Evolutionary conservation across 2,329 filamentous ascomycete genomes (phyloP).

Genomic region (Epichloe sp.): DNA sequence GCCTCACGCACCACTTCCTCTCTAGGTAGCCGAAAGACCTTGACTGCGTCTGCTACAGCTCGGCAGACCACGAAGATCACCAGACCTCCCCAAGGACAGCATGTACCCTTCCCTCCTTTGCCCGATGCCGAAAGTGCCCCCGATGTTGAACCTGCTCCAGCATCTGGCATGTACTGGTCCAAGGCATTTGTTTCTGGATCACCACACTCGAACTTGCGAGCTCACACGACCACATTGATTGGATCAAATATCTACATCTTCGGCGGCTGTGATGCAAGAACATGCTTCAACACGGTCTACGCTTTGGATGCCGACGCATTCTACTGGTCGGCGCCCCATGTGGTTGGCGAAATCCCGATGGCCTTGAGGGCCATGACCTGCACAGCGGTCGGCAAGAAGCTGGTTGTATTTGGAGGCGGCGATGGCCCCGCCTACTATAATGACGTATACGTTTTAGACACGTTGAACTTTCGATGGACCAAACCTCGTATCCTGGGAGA

Average conservation of each 20-base stretch:
- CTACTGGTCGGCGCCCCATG: constrained; percentile 53
- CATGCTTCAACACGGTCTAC: constrained; percentile 58
- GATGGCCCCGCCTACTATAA: constrained; percentile 61
- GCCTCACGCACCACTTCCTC: background rate
- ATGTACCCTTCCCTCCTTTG: constrained; percentile 42
- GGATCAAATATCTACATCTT: constrained; percentile 57
- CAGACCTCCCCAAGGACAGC: constrained; percentile 23
- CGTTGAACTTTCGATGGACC: constrained; percentile 54
- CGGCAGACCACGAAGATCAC: constrained; percentile 8
- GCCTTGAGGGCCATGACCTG: constrained; percentile 59
- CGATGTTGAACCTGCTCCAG: constrained; percentile 48
- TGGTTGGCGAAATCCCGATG: constrained; percentile 50
- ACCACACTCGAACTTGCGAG: constrained; percentile 47
- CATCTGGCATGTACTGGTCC: constrained; percentile 63
- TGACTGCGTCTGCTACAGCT: constrained; percentile 8
- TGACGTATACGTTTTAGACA: constrained; percentile 60
- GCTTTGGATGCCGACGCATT: constrained; percentile 58
- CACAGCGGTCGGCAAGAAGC: constrained; percentile 56
- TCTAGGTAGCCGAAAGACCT: constrained; percentile 17
- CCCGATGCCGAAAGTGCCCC: constrained; percentile 42
- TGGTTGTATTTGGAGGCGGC: constrained; percentile 57
- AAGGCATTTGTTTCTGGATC: constrained; percentile 49
- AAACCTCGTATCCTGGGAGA: constrained; percentile 48
- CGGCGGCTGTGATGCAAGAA: constrained; percentile 51
- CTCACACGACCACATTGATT: constrained; percentile 53